A percentile compares a stretch with the other conserved stretches of the same genome.
Conservation (phyloP, 2,329 filamentous ascomycete species). For the Apiospora rasikravindrae region DNA sequence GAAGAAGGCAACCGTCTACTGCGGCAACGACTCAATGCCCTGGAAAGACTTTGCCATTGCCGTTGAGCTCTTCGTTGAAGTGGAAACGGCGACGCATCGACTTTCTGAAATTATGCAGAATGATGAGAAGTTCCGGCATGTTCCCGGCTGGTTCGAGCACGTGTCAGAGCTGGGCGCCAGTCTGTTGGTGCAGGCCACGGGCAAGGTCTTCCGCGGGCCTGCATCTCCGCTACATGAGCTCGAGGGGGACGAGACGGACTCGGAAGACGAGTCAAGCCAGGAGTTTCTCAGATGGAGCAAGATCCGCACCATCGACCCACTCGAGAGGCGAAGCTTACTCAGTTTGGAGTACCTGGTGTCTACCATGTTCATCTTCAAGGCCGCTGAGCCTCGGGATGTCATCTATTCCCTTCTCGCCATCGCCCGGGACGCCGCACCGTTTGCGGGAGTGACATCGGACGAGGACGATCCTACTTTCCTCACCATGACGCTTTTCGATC, state of each 20-base stretch:
- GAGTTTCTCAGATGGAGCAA: not conserved
- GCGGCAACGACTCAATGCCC: not conserved
- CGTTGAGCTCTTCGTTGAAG: not conserved
- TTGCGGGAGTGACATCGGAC: constrained; percentile 17
- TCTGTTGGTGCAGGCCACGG: constrained; percentile 41
- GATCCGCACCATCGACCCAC: not conserved
- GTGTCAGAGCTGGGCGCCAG: constrained; percentile 42
- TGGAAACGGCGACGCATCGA: not conserved
- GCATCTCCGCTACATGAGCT: not conserved
- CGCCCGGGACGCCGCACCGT: constrained; percentile 37
- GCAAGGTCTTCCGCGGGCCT: constrained; percentile 36
- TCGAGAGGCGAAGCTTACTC: not conserved
- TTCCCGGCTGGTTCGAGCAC: constrained; percentile 42
- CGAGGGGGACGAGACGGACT: not conserved
- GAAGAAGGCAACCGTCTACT: not conserved
- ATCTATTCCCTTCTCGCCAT: constrained; percentile 43
- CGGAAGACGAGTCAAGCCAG: not conserved
- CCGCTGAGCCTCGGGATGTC: constrained; percentile 36
- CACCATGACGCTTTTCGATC: not conserved
- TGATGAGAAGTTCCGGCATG: constrained; percentile 30
- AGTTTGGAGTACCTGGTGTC: not conserved
- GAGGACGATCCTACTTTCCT: constrained; percentile 21
- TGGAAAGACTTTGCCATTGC: constrained; percentile 3
- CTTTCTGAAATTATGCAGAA: not conserved
- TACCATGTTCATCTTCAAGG: not conserved